Evolutionary conservation across 2,329 filamentous ascomycete genomes (phyloP).

Genomic region (Phialophora expanda): DNA sequence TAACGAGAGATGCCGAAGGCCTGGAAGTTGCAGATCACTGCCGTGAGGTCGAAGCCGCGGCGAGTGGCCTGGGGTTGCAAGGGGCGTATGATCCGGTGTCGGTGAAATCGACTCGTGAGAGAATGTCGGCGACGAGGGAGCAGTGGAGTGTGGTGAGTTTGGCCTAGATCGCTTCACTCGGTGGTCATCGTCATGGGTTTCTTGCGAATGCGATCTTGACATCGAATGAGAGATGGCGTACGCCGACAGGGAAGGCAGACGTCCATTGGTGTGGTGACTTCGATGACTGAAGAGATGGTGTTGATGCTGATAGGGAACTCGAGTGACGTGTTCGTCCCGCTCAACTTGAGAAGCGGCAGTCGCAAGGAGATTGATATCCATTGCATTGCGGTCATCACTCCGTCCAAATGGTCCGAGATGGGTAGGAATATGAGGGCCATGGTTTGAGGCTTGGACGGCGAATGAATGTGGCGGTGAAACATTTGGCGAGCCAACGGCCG

Average conservation of each 20-base stretch:
- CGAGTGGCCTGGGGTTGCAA: conserved; percentile 93
- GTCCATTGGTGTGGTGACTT: conserved; percentile 57
- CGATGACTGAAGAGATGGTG: conserved; percentile 56
- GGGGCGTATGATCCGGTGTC: conserved; percentile 97
- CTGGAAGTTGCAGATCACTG: conserved; percentile 79
- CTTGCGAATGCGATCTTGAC: conserved; percentile 70
- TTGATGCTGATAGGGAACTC: conserved; percentile 52
- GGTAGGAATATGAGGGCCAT: conserved; percentile 50
- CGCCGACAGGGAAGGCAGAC: conserved; percentile 77
- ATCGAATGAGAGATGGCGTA: conserved; percentile 79
- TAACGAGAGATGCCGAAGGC: conserved; percentile 74
- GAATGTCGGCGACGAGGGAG: conserved; percentile 93
- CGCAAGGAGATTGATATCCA: conserved; percentile 72
- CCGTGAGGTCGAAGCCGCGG: conserved; percentile 83
- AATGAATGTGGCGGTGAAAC: conserved; percentile 93
- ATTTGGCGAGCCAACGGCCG: conserved; percentile 88
- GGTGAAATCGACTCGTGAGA: conserved; percentile 95
- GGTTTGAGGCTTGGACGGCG: conserved; percentile 56
- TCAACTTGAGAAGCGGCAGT: conserved; percentile 71
- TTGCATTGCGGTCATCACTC: conserved; percentile 56
- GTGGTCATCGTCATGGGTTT: conserved; percentile 74
- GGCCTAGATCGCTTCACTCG: conserved; percentile 87
- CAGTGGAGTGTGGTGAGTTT: conserved; percentile 92
- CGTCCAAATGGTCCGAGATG: conserved; percentile 60
- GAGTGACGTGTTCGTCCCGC: conserved; percentile 59